Conservation (phyloP, 2,329 filamentous ascomycete genomes). For the Elsinoe ampelina region DNA sequence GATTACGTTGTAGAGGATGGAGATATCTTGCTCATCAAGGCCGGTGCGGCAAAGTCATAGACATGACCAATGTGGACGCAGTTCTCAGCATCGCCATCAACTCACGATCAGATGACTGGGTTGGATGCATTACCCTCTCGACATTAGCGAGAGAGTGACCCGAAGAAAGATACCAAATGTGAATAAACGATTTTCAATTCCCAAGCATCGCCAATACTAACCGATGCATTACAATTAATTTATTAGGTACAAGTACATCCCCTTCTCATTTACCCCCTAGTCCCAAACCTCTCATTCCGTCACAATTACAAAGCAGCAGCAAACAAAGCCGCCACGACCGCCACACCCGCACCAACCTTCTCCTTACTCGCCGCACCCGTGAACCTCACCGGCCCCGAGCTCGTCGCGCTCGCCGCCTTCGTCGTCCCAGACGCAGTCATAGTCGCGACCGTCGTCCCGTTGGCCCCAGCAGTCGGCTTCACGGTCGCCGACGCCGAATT, state of each 20-base stretch:
- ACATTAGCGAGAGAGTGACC: neutral
- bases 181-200: constrained; percentile 3
- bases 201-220: neutral
- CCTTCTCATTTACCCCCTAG: neutral
- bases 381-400: neutral
- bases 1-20: constrained; percentile 86
- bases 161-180: constrained; percentile 8
- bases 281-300: neutral
- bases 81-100: neutral
- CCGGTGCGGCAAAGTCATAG: constrained; percentile 62
- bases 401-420: neutral
- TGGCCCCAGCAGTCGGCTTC: neutral
- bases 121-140: neutral
- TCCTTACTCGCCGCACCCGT: constrained; percentile 6
- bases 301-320: neutral
- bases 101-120: neutral
- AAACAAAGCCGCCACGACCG: neutral
- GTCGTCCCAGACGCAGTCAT: neutral
- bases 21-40: constrained; percentile 79
- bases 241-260: neutral
- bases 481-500: neutral
- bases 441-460: neutral
- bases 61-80: neutral
- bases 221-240: constrained; percentile 3
- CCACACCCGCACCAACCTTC: constrained; percentile 4